Evolutionary conservation across 78 protist species (phyloP).

Genomic region (Dictyostelium capitatum): DNA sequence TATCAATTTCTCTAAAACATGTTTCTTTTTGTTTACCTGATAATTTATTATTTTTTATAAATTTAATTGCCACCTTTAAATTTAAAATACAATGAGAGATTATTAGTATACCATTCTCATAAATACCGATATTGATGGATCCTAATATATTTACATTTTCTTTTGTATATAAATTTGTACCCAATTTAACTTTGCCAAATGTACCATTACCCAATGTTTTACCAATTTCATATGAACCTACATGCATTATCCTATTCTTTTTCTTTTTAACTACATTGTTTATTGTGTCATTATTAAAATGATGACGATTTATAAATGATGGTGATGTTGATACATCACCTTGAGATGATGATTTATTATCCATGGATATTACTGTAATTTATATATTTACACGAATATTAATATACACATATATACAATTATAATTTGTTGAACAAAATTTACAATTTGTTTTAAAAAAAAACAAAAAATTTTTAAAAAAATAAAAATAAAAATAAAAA

Average conservation of each 20-base stretch:
- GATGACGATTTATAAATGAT: not conserved
- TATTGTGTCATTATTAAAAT: not conserved
- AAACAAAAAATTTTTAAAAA: too few species aligned
- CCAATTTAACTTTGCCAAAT: constrained; percentile 84
- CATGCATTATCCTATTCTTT: constrained; percentile 64
- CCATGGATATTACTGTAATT: too few species aligned
- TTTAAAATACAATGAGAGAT: too few species aligned
- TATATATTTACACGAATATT: too few species aligned
- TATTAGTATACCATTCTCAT: too few species aligned
- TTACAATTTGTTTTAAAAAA: too few species aligned
- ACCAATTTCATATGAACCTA: constrained; percentile 76
- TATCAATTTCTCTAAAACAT: constrained; percentile 81
- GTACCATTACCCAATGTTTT: constrained; percentile 80
- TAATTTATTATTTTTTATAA: constrained; percentile 64
- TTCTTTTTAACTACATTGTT: constrained; percentile 27
- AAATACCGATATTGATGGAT: not conserved
- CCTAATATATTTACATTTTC: constrained; percentile 28
- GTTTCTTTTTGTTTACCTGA: constrained; percentile 63
- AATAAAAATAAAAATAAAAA: too few species aligned
- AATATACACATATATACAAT: too few species aligned
- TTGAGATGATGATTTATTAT: constrained; percentile 17
- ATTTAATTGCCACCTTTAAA: constrained; percentile 78
- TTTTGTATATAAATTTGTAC: constrained; percentile 56
- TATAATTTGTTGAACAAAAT: too few species aligned
- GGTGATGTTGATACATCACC: not conserved